Percentiles rank a stretch among this genome's conserved stretches.
phyloP scores from a whole-genome alignment of 768 basidiomycete species.

The Russula foetens region DNA sequence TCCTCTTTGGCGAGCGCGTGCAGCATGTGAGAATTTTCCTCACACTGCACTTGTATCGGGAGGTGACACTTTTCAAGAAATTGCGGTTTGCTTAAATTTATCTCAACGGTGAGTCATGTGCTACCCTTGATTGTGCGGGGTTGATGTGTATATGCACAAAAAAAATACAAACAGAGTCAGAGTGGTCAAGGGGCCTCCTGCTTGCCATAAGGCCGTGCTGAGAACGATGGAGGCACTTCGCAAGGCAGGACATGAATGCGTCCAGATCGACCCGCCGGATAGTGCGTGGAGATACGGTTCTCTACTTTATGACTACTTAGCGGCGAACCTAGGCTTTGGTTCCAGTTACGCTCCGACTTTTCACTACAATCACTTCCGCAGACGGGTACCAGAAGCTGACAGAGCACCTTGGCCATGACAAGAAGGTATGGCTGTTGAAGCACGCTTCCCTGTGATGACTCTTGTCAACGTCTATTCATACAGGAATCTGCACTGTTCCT shows the following conservation, averaged over 20 bases:
- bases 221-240: constrained; percentile 31
- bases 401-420: constrained; percentile 17
- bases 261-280: no score
- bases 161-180: no score
- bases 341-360: constrained; percentile 1
- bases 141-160: background rate
- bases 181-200: constrained; percentile 14
- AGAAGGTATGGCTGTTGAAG: background rate
- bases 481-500: no score
- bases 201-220: constrained; percentile 29
- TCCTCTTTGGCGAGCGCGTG: constrained; percentile 38
- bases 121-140: background rate
- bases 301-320: no score
- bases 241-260: no score
- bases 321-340: no score
- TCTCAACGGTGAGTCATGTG: constrained; percentile 35
- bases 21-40: constrained; percentile 23
- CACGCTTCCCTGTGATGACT: background rate
- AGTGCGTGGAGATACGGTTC: no score
- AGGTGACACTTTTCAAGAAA: constrained; percentile 44
- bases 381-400: constrained; percentile 16
- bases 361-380: constrained; percentile 11
- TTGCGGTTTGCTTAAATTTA: constrained; percentile 76
- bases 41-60: constrained; percentile 52
- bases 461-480: background rate